These are phyloP conservation scores for Ormosia semicastrata DNA, from an alignment of 306 rosid species.

Conservation along the genomic window DNA sequence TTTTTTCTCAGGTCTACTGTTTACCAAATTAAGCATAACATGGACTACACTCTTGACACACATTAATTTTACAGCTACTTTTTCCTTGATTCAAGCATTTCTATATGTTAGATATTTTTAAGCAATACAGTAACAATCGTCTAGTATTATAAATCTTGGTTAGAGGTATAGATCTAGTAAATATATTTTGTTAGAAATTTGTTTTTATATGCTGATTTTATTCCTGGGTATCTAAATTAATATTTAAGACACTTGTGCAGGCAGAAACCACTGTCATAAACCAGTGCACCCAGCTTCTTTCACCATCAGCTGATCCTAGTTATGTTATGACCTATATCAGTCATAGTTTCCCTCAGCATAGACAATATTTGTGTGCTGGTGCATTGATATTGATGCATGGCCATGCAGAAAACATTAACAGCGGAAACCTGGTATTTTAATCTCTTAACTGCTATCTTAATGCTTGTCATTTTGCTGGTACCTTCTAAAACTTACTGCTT, in stretches of 20 bases:
- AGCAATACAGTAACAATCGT: neutral
- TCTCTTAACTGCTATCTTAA: constrained; percentile 13
- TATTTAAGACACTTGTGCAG: constrained; percentile 48
- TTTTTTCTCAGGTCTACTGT: neutral
- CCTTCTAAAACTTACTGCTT: neutral
- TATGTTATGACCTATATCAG: constrained; percentile 79
- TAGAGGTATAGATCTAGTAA: neutral
- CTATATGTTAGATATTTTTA: neutral
- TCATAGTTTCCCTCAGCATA: constrained; percentile 79
- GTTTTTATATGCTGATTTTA: neutral
- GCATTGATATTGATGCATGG: constrained; percentile 97
- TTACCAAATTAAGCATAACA: neutral
- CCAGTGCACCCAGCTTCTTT: constrained; percentile 92
- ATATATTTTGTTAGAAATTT: neutral
- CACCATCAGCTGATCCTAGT: constrained; percentile 84
- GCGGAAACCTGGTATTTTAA: constrained; percentile 70
- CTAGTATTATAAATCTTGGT: neutral
- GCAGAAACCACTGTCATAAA: constrained; percentile 85
- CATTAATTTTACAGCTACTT: neutral
- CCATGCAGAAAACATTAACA: constrained; percentile 80
- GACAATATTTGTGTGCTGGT: constrained; percentile 92
- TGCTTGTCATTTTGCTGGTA: constrained; percentile 13
- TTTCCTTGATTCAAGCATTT: neutral
- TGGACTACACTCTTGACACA: neutral
- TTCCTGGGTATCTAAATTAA: constrained; percentile 7